Base-by-base conservation (phyloP, 441 rosid genomes). In the Populus tomentosa region DNA sequence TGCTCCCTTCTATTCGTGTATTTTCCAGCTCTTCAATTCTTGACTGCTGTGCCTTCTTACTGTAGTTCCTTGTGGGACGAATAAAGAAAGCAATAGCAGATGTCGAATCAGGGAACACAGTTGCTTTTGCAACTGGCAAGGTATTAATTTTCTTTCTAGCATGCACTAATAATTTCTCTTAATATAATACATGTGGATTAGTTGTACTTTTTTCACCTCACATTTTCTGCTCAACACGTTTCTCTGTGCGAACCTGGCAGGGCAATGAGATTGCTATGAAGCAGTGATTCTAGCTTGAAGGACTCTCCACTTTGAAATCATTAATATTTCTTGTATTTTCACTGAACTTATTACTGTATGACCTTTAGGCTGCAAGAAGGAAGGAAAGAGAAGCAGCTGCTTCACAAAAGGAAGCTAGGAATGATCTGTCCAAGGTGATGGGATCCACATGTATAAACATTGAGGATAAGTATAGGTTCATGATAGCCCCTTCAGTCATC, bases 111-210 rank as follows among this genome's bases (percentile, higher is more conserved):
- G 87, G 87, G 21, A 84, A 76, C 72, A 32, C 72, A 16, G 78
- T 84, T 32, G 74, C 82, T 46, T 82, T 82, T 78, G 87, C 87
- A 59, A 84, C 83, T 69, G 87, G 87, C 21, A 84, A 84, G 87
- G 87, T 84, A 76, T 21, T 56, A 9, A 32, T 73, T 75, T 67
- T 63, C 30, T 14, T 28, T 40, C 50, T 40, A 40, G 4, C 3
- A 40, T 40, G 16, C 50, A 2, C 3, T 40, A 40, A 40, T 40
- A 40, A 40, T 10, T 40, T 40, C 50, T 40, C 3, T 10, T 10
- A 40, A 0, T 1, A 10, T 35, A 2, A 59, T 32, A 53, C 10
- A 42, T 14, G 6, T 28, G 10, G 30, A 61, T 11, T 56, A 21
- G 38, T 50, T 30, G 10, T 53, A 23, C 4, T 6, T 73, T 18